These are phyloP conservation scores for Actinomortierella wolfii DNA, from an alignment of 371 early-diverging fungal genomes.

Conservation along the genomic window DNA sequence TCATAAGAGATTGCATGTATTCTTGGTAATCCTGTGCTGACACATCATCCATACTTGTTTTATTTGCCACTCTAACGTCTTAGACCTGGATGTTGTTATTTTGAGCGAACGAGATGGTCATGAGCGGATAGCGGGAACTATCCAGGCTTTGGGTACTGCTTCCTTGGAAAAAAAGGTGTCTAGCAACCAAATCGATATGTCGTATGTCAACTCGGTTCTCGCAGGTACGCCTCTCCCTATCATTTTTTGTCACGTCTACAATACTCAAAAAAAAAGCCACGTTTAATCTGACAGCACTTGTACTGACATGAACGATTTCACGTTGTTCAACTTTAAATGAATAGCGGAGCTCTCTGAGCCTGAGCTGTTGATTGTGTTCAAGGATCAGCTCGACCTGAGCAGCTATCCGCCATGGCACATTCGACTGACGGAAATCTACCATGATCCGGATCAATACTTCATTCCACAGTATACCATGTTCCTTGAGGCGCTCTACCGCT, in stretches of 20 bases:
- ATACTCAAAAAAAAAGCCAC: too few species aligned
- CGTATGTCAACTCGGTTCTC: too few species aligned
- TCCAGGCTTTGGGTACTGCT: constrained; percentile 20
- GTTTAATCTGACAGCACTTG: too few species aligned
- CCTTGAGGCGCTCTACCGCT: constrained; percentile 50
- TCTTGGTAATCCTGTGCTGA: too few species aligned
- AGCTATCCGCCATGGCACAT: constrained; percentile 72
- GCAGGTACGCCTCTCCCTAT: too few species aligned
- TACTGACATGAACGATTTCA: neutral
- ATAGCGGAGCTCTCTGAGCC: constrained; percentile 54
- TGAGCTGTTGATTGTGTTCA: constrained; percentile 62
- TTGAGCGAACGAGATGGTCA: constrained; percentile 28
- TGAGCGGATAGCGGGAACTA: constrained; percentile 27
- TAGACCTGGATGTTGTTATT: constrained; percentile 40
- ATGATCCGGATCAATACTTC: constrained; percentile 34
- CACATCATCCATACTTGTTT: neutral
- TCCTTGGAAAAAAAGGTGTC: constrained; percentile 14
- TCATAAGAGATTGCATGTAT: too few species aligned
- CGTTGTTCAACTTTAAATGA: neutral
- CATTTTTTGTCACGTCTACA: too few species aligned
- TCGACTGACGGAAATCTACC: constrained; percentile 60
- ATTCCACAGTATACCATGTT: constrained; percentile 51
- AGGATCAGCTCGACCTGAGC: constrained; percentile 62
- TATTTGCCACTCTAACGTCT: neutral
- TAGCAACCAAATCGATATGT: constrained; percentile 28